These are phyloP conservation scores for Saccharomyces pastorianus DNA, from an alignment of 1,139 yeast species.

Conservation along the genomic window DNA sequence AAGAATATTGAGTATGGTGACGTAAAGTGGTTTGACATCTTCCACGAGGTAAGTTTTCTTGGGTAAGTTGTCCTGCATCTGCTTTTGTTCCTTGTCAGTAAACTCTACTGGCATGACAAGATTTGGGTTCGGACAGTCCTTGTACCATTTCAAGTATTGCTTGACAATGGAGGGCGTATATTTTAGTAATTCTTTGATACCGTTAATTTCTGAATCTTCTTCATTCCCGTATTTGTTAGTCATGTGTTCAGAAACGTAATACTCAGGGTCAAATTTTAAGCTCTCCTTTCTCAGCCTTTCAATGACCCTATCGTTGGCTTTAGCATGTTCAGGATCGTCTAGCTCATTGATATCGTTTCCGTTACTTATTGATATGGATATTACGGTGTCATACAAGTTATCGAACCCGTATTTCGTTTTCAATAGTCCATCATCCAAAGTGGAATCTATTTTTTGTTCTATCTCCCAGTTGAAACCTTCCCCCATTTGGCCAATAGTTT, in stretches of 20 bases:
- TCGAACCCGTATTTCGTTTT: slow-evolving; percentile 66
- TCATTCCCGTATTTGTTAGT: slow-evolving; percentile 47
- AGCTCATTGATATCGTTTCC: slow-evolving; percentile 91
- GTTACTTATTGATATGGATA: slow-evolving; percentile 59
- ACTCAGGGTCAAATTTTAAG: slow-evolving; percentile 77
- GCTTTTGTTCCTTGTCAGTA: slow-evolving; percentile 51
- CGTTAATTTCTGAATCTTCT: slow-evolving; percentile 25
- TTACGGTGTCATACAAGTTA: slow-evolving; percentile 49
- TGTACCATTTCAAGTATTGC: slow-evolving; percentile 44
- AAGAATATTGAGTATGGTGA: slow-evolving; percentile 54
- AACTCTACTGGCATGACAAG: slow-evolving; percentile 39
- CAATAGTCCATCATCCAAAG: not conserved
- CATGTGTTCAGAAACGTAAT: slow-evolving; percentile 77
- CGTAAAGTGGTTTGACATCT: slow-evolving; percentile 45
- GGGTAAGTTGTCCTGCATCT: slow-evolving; percentile 57
- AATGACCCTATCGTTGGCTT: slow-evolving; percentile 49
- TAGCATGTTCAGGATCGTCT: slow-evolving; percentile 61
- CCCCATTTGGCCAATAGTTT: slow-evolving; percentile 40
- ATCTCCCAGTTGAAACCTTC: slow-evolving; percentile 80
- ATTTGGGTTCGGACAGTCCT: slow-evolving; percentile 31
- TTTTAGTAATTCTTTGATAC: slow-evolving; percentile 43
- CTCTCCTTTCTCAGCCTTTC: slow-evolving; percentile 66
- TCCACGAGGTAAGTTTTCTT: slow-evolving; percentile 51
- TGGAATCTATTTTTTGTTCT: slow-evolving; percentile 35
- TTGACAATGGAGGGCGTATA: slow-evolving; percentile 50